Percentiles rank a stretch among this genome's conserved stretches.
Conservation (phyloP, 2,329 filamentous ascomycete genomes). For the Paraconiothyrium brasiliense region DNA sequence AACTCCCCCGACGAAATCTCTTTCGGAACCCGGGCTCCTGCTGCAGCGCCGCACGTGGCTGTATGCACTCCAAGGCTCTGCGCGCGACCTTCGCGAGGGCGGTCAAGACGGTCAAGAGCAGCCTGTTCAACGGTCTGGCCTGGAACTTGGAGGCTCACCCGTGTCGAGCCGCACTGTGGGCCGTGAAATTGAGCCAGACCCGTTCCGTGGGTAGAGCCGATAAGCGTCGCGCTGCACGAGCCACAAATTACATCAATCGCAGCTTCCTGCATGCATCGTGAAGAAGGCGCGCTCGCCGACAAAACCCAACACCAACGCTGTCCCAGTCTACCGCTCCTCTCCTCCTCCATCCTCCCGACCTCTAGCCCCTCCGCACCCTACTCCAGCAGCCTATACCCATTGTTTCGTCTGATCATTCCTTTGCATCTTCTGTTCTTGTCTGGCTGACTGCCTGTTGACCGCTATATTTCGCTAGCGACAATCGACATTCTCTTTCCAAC, state of each 20-base stretch:
- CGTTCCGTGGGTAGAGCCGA: slow-evolving; percentile 21
- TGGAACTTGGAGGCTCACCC: not conserved
- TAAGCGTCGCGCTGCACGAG: slow-evolving; percentile 35
- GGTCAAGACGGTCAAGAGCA: not conserved
- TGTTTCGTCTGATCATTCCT: slow-evolving; percentile 17
- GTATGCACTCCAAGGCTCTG: not conserved
- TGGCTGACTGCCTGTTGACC: slow-evolving; percentile 26
- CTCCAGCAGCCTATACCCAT: slow-evolving; percentile 18
- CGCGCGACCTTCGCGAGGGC: not conserved
- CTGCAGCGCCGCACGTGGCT: not conserved
- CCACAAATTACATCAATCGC: slow-evolving; percentile 42
- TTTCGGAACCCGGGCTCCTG: not conserved
- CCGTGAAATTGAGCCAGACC: slow-evolving; percentile 20
- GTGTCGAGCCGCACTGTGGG: slow-evolving; percentile 5
- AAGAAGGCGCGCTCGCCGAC: slow-evolving; percentile 28
- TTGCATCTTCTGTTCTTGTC: slow-evolving; percentile 20
- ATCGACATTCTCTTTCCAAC: slow-evolving; percentile 31
- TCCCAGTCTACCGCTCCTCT: slow-evolving; percentile 16
- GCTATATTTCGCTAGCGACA: slow-evolving; percentile 24
- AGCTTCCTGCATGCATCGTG: slow-evolving; percentile 45
- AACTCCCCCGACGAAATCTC: not conserved
- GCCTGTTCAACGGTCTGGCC: slow-evolving; percentile 6
- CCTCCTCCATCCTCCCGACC: slow-evolving; percentile 22
- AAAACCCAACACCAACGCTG: slow-evolving; percentile 26
- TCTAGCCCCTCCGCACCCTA: slow-evolving; percentile 15